A percentile compares a stretch with the other conserved stretches of the same genome.
Evolutionary conservation across 2,329 filamentous ascomycete species (phyloP).

Genomic region (Venturia asperata): DNA sequence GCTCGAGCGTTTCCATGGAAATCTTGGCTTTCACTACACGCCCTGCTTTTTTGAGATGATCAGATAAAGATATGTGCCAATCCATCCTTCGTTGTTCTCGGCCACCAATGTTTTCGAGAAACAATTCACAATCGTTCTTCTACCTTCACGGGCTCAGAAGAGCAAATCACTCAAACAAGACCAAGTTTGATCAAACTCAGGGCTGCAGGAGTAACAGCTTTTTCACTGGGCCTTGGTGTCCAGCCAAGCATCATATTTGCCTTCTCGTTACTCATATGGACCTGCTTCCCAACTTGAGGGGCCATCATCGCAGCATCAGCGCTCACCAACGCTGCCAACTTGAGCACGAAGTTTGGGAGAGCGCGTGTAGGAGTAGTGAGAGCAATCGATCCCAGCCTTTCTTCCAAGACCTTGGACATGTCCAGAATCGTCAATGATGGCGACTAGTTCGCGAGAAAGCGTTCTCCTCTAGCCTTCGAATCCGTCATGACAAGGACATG

Average conservation of each 20-base stretch:
- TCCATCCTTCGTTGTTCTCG: too few species aligned
- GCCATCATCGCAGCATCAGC: conserved; percentile 22
- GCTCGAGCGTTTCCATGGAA: too few species aligned
- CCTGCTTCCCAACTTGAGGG: conserved; percentile 25
- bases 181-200: conserved; percentile 24
- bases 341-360: conserved; percentile 25
- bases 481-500: conserved; percentile 55
- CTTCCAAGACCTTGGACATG: conserved; percentile 23
- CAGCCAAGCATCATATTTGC: conserved; percentile 25
- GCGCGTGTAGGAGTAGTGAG: conserved; percentile 22
- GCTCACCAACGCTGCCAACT: conserved; percentile 23
- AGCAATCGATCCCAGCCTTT: conserved; percentile 1
- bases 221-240: conserved; percentile 23
- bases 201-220: conserved; percentile 24
- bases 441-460: conserved; percentile 52
- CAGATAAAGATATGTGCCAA: too few species aligned
- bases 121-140: not conserved
- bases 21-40: too few species aligned
- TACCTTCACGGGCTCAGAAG: not conserved
- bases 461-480: conserved; percentile 51
- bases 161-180: conserved; percentile 19
- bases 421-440: conserved; percentile 23
- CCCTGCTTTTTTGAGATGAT: too few species aligned
- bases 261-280: conserved; percentile 24
- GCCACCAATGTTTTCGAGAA: too few species aligned